A percentile compares a stretch with the other conserved stretches of the same genome.
Conservation (phyloP, 2,329 filamentous ascomycete species). For the Apiospora sp. region DNA sequence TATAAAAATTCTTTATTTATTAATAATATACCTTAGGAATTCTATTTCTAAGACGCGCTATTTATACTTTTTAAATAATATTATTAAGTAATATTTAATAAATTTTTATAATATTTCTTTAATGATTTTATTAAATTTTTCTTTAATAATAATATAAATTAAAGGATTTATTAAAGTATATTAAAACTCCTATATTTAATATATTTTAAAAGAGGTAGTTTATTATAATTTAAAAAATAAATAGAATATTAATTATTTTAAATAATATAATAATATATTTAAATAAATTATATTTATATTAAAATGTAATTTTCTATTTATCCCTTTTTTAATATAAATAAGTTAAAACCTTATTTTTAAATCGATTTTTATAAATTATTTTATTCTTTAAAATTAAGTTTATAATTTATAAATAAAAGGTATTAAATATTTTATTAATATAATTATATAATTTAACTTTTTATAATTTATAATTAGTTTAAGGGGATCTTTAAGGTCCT, state of each 20-base stretch:
- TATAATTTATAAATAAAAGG: neutral
- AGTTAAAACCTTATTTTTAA: neutral
- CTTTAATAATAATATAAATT: neutral
- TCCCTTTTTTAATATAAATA: neutral
- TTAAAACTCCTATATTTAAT: neutral
- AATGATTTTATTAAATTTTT: constrained; percentile 1
- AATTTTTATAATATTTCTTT: neutral
- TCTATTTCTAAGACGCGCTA: neutral
- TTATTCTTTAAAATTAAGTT: neutral
- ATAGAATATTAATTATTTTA: neutral
- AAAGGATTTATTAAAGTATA: neutral
- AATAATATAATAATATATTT: neutral
- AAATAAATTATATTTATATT: neutral
- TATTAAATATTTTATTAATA: neutral
- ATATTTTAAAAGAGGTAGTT: neutral
- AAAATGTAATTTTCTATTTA: neutral
- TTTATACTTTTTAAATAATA: neutral
- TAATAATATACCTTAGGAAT: neutral
- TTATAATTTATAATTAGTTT: neutral
- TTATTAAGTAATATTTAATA: neutral
- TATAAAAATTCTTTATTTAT: neutral
- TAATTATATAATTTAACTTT: neutral
- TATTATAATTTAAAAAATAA: constrained; percentile 5
- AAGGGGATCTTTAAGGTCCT: neutral
- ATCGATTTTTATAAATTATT: neutral